These are phyloP conservation scores for Tilletia walkeri DNA, from an alignment of 1,284 basidiomycete genomes.

Conservation along the genomic window DNA sequence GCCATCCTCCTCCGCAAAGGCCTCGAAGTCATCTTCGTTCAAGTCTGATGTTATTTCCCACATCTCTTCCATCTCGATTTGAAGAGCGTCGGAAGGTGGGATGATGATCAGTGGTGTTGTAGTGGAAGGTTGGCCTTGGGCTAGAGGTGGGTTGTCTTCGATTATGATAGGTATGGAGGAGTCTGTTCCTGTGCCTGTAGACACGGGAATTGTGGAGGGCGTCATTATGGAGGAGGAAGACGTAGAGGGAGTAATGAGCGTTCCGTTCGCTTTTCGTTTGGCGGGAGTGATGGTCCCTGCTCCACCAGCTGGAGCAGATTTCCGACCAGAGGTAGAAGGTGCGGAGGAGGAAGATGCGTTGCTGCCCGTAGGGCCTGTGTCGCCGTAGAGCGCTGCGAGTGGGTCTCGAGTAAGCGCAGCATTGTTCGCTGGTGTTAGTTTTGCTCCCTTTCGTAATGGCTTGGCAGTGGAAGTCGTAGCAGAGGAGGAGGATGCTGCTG, in stretches of 20 bases:
- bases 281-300: neutral
- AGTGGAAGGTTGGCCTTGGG: neutral
- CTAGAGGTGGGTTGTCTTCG: neutral
- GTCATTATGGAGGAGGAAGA: neutral
- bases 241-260: neutral
- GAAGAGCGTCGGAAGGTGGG: slow-evolving; percentile 18
- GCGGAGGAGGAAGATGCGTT: neutral
- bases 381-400: slow-evolving; percentile 12
- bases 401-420: neutral
- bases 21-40: slow-evolving; percentile 38
- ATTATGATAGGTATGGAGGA: neutral
- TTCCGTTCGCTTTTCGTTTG: slow-evolving; percentile 13
- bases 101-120: neutral
- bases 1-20: slow-evolving; percentile 27
- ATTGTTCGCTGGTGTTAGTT: neutral
- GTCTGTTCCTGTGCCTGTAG: neutral
- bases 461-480: too few species aligned
- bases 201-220: neutral
- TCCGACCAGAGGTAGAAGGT: neutral
- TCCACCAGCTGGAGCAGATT: neutral
- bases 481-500: too few species aligned
- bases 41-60: slow-evolving; percentile 40
- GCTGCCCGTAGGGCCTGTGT: neutral
- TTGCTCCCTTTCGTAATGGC: neutral
- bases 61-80: slow-evolving; percentile 36